These are phyloP conservation scores for Nicotiana benthamiana DNA, from an alignment of 257 asterid genomes.

Conservation along the genomic window DNA sequence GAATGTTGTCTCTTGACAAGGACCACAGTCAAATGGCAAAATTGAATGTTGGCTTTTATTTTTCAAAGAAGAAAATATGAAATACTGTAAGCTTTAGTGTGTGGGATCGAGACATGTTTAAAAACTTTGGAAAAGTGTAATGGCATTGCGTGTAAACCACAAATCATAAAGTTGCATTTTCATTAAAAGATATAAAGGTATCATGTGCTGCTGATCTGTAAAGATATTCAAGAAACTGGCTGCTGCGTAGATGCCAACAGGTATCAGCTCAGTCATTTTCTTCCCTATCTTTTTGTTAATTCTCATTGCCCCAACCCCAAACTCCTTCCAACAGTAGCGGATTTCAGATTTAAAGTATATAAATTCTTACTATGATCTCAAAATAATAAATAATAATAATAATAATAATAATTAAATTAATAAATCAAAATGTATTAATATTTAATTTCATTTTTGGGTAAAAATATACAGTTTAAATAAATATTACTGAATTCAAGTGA, in stretches of 20 bases:
- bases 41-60: not conserved
- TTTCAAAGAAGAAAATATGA: not conserved
- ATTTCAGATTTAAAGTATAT: too few relatives aligned
- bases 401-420: too few relatives aligned
- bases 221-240: slow-evolving; percentile 12
- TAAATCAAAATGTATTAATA: too few relatives aligned
- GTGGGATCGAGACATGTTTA: not conserved
- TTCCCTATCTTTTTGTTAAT: not conserved
- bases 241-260: not conserved
- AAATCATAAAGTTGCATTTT: slow-evolving; percentile 17
- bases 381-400: too few relatives aligned
- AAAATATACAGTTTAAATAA: too few relatives aligned
- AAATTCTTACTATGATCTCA: too few relatives aligned
- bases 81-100: not conserved
- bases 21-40: not conserved
- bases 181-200: not conserved
- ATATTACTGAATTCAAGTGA: too few relatives aligned
- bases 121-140: slow-evolving; percentile 7
- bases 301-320: not conserved
- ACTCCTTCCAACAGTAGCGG: too few relatives aligned
- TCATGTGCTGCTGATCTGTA: slow-evolving; percentile 58
- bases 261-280: not conserved
- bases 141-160: slow-evolving; percentile 57
- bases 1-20: not conserved
- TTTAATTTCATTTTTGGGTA: too few relatives aligned